These are phyloP conservation scores for Saccharomycopsis sp. DNA, from an alignment of 805 yeast genomes.

Conservation along the genomic window DNA sequence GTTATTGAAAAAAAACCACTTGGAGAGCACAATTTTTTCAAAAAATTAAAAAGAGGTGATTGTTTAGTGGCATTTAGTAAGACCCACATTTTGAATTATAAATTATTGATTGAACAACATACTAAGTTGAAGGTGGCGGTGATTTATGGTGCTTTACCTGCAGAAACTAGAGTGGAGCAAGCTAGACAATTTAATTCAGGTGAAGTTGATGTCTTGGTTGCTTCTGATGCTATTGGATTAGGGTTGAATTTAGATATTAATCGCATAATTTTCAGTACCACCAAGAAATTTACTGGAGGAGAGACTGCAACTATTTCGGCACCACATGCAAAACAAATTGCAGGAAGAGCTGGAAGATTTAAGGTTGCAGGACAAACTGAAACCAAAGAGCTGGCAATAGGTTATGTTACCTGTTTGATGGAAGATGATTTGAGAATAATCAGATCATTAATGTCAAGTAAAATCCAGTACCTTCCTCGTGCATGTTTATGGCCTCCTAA, in stretches of 20 bases:
- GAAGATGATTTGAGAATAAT: constrained; percentile 34
- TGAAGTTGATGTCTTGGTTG: constrained; percentile 73
- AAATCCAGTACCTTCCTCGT: constrained; percentile 43
- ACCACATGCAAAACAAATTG: constrained; percentile 83
- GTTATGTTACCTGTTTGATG: constrained; percentile 15
- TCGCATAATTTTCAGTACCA: constrained; percentile 67
- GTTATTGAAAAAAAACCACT: constrained; percentile 38
- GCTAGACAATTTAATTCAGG: constrained; percentile 77
- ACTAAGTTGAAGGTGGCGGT: constrained; percentile 74
- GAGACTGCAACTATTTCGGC: constrained; percentile 40
- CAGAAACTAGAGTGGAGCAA: constrained; percentile 85
- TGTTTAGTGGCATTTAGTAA: constrained; percentile 87
- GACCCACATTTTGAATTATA: constrained; percentile 57
- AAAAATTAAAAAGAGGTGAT: constrained; percentile 60
- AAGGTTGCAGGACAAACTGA: constrained; percentile 28
- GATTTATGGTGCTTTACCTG: constrained; percentile 92
- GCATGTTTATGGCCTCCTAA: constrained; percentile 83
- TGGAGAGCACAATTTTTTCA: constrained; percentile 28
- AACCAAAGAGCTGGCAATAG: constrained; percentile 1
- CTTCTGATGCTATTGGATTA: constrained; percentile 98
- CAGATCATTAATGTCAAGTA: constrained; percentile 40
- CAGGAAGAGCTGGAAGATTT: constrained; percentile 92
- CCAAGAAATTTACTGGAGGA: constrained; percentile 65
- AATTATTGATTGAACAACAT: constrained; percentile 57
- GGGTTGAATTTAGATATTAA: constrained; percentile 84